phyloP scores from a whole-genome alignment of 179 eudicot species.

The Beta macrorhiza region DNA sequence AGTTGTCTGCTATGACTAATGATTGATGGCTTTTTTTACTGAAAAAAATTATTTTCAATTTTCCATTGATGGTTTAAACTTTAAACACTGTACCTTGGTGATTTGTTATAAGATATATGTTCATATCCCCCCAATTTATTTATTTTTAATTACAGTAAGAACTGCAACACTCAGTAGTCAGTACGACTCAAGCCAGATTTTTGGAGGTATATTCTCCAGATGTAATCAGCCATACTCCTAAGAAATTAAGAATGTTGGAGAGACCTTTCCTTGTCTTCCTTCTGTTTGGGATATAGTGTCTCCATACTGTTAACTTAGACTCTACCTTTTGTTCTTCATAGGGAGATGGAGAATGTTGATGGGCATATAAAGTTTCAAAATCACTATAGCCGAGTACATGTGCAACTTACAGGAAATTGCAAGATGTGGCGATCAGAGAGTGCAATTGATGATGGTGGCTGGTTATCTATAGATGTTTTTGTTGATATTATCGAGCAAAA shows the following conservation, averaged over 20 bases:
- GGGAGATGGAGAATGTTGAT: conserved; percentile 82
- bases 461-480: conserved; percentile 89
- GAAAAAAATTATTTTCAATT: neutral
- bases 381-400: conserved; percentile 79
- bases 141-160: neutral
- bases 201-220: neutral
- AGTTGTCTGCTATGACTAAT: neutral
- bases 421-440: conserved; percentile 80
- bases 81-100: neutral
- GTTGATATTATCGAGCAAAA: conserved; percentile 87
- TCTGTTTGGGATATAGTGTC: neutral
- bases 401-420: conserved; percentile 83
- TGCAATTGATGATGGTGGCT: conserved; percentile 75
- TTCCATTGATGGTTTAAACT: neutral
- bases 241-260: neutral
- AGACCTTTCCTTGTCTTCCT: neutral
- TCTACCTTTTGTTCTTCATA: conserved; percentile 27
- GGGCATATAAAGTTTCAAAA: conserved; percentile 89
- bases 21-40: neutral
- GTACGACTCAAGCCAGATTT: neutral
- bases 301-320: conserved; percentile 15
- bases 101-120: neutral
- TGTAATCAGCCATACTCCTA: neutral
- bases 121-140: neutral
- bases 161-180: neutral